Evolutionary conservation across 1,284 basidiomycete species (phyloP), one percentile per base, ranked within the genome.

Genomic region (Fomitiporia mediterranea): DNA sequence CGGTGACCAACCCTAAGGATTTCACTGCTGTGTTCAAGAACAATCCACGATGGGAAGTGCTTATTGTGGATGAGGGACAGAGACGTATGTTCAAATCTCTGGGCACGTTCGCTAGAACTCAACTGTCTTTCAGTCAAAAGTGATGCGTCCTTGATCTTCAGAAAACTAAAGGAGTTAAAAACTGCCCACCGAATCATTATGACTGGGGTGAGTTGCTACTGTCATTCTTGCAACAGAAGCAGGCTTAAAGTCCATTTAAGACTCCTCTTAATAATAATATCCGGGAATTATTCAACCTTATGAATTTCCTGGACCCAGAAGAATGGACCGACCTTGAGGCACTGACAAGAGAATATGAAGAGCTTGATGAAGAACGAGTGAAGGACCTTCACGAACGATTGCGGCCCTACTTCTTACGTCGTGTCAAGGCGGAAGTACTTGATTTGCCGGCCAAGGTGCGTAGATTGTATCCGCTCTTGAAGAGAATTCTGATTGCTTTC

Each of bases 191-290:
- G 92, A 17, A 78, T 98, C 42, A 86, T 98, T 53, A 89, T 98
- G 81, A 97, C 95, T 15, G 94, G 94, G 51, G 85, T 87, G 67
- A 65, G 73, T 63, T 13, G 13, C 47, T 35, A 28, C 27, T 28
- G 15, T 17, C 25, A 51, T 51, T 34, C 21, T 59, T 46, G 43
- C 17, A 32, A 15, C 17, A 32, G n/a, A 23, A 27, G 7, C 32
- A 34, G 34, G 25, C 46, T 28, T 34, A n/a, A 47, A 23, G 28
- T n/a, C 17, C 58, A 27, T 4, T 56, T 53, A 50, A 94, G 80
- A 98, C 97, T 1, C 96, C 96, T 1, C 72, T 99, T 52, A 98
- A 99, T 70, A 98, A 98, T 73, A 98, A 97, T 66, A 86, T 98
- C 35, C 82, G 91, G 52, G 96, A 99, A 70, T 72, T 96, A 21